Evolutionary conservation across 192 early-diverging fungal genomes (phyloP).

Genomic region (Blastocladiella britannica): DNA sequence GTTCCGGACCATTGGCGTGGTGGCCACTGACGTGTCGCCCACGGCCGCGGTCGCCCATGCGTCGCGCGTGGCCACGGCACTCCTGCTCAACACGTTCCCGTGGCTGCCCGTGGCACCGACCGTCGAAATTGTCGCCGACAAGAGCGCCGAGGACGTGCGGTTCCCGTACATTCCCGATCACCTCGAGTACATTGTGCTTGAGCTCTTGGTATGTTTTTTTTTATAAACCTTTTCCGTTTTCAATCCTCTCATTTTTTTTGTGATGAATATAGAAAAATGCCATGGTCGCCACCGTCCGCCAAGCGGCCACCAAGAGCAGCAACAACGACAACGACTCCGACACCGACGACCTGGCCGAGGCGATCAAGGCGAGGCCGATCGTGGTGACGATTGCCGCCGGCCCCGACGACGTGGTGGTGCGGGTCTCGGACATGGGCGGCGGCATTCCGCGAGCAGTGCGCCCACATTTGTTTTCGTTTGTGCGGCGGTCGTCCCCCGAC

Average conservation of each 20-base stretch:
- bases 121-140: conserved; percentile 56
- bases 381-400: conserved; percentile 61
- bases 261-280: too few species aligned
- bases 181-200: conserved; percentile 80
- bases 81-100: conserved; percentile 26
- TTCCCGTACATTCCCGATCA: conserved; percentile 92
- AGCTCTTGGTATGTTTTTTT: too few species aligned
- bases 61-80: conserved; percentile 8
- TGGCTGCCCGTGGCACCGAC: conserved; percentile 13
- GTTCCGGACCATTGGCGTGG: conserved; percentile 38
- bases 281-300: neutral
- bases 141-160: conserved; percentile 37
- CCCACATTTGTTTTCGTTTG: conserved; percentile 63
- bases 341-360: neutral
- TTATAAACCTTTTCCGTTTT: neutral
- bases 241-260: too few species aligned
- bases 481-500: conserved; percentile 18
- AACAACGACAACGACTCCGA: neutral
- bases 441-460: conserved; percentile 49
- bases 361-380: conserved; percentile 31
- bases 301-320: neutral
- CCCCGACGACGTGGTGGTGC: conserved; percentile 55
- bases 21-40: conserved; percentile 43
- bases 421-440: conserved; percentile 84
- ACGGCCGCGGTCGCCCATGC: conserved; percentile 25